Evolutionary conservation across 2,329 filamentous ascomycete species (phyloP).

Genomic region (Cladosporium sp.): DNA sequence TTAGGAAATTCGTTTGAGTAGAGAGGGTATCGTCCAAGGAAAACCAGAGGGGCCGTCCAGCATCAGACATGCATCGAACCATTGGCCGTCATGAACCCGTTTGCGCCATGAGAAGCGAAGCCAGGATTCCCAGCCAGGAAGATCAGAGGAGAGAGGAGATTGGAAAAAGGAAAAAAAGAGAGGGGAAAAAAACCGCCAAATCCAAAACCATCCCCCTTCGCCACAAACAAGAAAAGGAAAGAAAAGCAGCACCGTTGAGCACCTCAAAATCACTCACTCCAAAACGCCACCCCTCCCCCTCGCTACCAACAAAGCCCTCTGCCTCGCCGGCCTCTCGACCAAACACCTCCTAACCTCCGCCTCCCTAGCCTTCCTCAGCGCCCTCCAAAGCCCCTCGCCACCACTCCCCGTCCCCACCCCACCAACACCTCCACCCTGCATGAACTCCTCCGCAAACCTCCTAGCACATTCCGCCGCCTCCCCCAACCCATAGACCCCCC

Average conservation of each 20-base stretch:
- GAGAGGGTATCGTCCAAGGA: not conserved
- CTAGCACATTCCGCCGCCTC: conserved; percentile 2
- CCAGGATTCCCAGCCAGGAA: too few relatives aligned
- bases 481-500: not conserved
- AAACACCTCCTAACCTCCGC: conserved; percentile 11
- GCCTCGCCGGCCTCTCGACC: conserved; percentile 10
- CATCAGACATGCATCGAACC: too few relatives aligned
- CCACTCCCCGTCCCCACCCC: not conserved
- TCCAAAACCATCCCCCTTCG: not conserved
- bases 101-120: too few relatives aligned
- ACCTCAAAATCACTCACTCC: not conserved
- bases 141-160: too few relatives aligned
- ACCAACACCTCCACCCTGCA: not conserved
- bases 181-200: not conserved
- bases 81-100: too few relatives aligned
- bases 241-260: too few relatives aligned
- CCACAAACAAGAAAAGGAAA: too few relatives aligned
- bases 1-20: not conserved
- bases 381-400: conserved; percentile 5
- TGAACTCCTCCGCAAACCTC: not conserved
- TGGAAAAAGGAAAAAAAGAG: not conserved
- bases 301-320: conserved; percentile 3
- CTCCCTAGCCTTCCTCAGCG: conserved; percentile 8
- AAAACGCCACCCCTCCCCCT: conserved; percentile 1
- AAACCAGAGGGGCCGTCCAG: too few relatives aligned